Percentiles rank a stretch among this genome's conserved stretches.
Conservation (phyloP, 192 early-diverging fungal genomes). For the Jimgerdemannia lactiflua region DNA sequence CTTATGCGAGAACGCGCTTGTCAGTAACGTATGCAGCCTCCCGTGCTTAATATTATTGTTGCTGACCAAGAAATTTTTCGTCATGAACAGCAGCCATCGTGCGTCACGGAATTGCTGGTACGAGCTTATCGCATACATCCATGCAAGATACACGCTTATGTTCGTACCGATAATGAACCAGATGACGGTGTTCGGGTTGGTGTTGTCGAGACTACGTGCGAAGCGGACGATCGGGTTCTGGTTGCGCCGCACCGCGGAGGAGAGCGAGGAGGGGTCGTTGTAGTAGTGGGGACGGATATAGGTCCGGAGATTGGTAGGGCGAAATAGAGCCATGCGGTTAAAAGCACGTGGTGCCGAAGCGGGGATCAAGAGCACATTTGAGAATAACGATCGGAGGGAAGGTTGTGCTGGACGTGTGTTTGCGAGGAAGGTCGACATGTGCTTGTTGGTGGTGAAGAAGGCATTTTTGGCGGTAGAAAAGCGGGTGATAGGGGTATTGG, state of each 20-base stretch:
- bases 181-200: conserved; percentile 29
- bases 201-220: conserved; percentile 15
- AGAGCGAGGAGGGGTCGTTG: conserved; percentile 11
- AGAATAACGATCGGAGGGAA: neutral
- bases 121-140: conserved; percentile 43
- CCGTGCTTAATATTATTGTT: conserved; percentile 29
- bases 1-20: conserved; percentile 42
- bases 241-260: conserved; percentile 4
- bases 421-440: no score
- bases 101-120: conserved; percentile 37
- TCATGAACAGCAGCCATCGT: conserved; percentile 36
- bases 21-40: conserved; percentile 40
- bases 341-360: neutral
- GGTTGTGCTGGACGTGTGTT: no score
- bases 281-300: conserved; percentile 23
- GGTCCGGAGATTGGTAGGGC: neutral
- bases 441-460: no score
- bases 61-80: conserved; percentile 38
- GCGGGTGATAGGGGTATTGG: no score
- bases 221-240: conserved; percentile 15
- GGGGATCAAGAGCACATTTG: neutral
- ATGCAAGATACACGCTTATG: conserved; percentile 36
- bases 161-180: conserved; percentile 40
- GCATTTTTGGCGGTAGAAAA: no score
- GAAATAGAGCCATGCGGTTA: neutral